Conservation (phyloP, 371 early-diverging fungal genomes). For the Mortierella sp. region DNA sequence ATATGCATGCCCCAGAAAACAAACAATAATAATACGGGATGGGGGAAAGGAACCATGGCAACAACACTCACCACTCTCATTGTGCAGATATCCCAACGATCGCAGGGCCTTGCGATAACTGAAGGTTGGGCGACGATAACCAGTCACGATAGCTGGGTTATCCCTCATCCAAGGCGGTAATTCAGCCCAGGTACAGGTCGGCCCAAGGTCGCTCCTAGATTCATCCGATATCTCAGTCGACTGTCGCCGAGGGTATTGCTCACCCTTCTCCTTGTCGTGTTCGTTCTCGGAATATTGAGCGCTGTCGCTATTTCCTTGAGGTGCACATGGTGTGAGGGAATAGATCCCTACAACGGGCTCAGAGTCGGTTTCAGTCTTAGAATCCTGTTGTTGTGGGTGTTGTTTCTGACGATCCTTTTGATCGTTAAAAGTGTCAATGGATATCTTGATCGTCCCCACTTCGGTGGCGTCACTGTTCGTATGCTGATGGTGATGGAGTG, state of each 20-base stretch:
- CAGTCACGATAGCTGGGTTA: constrained; percentile 73
- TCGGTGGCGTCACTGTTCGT: constrained; percentile 6
- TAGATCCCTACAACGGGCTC: constrained; percentile 15
- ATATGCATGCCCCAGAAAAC: background rate
- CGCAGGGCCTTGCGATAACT: constrained; percentile 76
- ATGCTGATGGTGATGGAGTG: constrained; percentile 18
- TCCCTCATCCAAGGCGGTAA: constrained; percentile 84
- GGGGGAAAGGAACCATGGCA: background rate
- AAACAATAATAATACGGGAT: background rate
- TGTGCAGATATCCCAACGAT: constrained; percentile 86
- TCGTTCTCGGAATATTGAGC: constrained; percentile 13
- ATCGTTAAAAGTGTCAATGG: constrained; percentile 2
- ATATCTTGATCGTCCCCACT: background rate
- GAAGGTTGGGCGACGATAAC: constrained; percentile 83
- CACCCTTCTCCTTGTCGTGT: background rate
- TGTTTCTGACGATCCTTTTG: constrained; percentile 1
- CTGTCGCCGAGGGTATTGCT: background rate
- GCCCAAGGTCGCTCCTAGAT: constrained; percentile 13
- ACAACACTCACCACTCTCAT: constrained; percentile 79
- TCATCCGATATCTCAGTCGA: constrained; percentile 14
- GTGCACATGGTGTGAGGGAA: constrained; percentile 9
- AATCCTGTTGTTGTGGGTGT: too few species aligned
- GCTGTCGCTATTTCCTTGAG: constrained; percentile 1
- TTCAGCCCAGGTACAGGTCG: constrained; percentile 62
- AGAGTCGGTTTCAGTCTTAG: background rate